phyloP scores from a whole-genome alignment of 768 basidiomycete species.

The Dioszegia crocea region DNA sequence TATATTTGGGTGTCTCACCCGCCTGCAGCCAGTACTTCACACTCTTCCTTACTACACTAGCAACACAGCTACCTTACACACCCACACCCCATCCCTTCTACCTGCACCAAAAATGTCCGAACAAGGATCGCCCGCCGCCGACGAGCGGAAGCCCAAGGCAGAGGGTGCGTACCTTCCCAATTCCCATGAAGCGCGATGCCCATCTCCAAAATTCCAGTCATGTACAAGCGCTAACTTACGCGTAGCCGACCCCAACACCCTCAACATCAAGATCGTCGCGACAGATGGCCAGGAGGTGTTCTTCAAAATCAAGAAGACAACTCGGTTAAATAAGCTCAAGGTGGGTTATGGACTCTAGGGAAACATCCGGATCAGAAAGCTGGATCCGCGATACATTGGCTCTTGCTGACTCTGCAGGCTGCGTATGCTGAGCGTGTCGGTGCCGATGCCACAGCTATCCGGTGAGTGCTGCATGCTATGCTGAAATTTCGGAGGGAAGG shows the following conservation, averaged over 20 bases:
- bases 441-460: conserved; percentile 78
- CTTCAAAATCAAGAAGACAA: conserved; percentile 94
- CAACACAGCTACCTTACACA: not conserved
- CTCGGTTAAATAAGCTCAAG: conserved; percentile 86
- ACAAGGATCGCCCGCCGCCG: conserved; percentile 26
- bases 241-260: conserved; percentile 26
- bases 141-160: conserved; percentile 38
- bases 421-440: conserved; percentile 91
- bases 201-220: not conserved
- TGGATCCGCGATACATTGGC: no score
- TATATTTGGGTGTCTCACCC: no score
- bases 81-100: not conserved
- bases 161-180: conserved; percentile 23
- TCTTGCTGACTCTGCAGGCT: conserved; percentile 41
- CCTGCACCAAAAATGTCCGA: conserved; percentile 32
- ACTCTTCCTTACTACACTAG: not conserved
- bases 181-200: not conserved
- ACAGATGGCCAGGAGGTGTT: conserved; percentile 75
- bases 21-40: no score
- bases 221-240: not conserved
- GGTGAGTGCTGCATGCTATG: conserved; percentile 57
- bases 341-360: conserved; percentile 39
- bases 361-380: not conserved
- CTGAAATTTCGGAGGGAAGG: not conserved
- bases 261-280: conserved; percentile 45